Percentiles rank a stretch among this genome's conserved stretches.
These are phyloP conservation scores for Fusarium sambucinum DNA, from an alignment of 2,329 filamentous ascomycete species.

Conservation along the genomic window DNA sequence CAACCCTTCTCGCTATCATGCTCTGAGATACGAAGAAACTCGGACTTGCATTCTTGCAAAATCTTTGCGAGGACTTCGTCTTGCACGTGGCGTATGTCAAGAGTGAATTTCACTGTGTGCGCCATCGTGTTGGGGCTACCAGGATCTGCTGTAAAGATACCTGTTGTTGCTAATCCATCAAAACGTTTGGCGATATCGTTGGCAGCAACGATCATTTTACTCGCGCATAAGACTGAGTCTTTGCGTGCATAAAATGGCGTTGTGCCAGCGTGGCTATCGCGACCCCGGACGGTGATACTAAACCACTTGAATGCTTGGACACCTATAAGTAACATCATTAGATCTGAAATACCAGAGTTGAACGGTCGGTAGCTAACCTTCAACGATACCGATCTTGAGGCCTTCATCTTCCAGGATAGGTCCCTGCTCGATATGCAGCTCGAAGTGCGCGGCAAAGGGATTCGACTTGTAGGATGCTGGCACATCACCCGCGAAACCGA, in stretches of 20 bases:
- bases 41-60: not conserved
- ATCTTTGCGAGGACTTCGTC: constrained; percentile 1
- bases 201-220: constrained; percentile 13
- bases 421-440: too few relatives aligned
- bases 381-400: too few relatives aligned
- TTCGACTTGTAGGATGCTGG: too few relatives aligned
- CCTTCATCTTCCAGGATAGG: too few relatives aligned
- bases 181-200: constrained; percentile 6
- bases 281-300: constrained; percentile 5
- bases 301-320: constrained; percentile 25
- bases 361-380: too few relatives aligned
- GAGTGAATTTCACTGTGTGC: not conserved
- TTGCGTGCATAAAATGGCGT: constrained; percentile 20
- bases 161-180: constrained; percentile 4
- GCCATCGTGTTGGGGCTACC: constrained; percentile 15
- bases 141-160: not conserved
- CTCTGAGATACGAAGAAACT: not conserved
- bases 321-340: not conserved
- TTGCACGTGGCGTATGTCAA: constrained; percentile 8
- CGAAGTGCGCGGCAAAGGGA: too few relatives aligned
- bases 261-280: constrained; percentile 14
- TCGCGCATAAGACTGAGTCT: constrained; percentile 1
- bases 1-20: constrained; percentile 17
- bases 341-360: accelerated
- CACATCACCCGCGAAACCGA: too few relatives aligned